Evolutionary conservation across 768 basidiomycete genomes (phyloP).

Genomic region (Udeniomyces megalosporus): DNA sequence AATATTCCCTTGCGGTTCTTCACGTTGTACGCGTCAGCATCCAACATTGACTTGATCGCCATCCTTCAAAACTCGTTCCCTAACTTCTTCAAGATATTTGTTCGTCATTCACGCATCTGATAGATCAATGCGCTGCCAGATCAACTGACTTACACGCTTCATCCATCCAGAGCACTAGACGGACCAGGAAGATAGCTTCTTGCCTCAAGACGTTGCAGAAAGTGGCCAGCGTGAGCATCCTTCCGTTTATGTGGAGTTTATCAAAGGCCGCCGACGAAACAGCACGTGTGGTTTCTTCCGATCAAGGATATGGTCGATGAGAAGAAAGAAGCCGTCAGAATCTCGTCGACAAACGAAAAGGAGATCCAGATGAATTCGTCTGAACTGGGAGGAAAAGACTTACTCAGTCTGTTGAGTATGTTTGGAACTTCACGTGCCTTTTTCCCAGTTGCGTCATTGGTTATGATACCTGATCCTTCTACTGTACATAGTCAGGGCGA

Average conservation of each 20-base stretch:
- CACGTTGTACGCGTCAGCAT: too few species aligned
- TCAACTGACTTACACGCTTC: too few species aligned
- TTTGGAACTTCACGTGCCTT: neutral
- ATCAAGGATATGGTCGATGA: slow-evolving; percentile 20
- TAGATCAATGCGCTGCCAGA: too few species aligned
- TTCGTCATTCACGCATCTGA: too few species aligned
- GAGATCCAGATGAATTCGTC: neutral
- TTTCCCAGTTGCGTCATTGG: neutral
- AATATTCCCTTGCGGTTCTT: neutral
- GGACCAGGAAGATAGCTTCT: too few species aligned
- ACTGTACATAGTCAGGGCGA: slow-evolving; percentile 47
- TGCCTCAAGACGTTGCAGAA: too few species aligned
- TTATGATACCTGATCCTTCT: neutral
- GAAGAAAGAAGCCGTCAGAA: slow-evolving; percentile 25
- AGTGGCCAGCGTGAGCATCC: too few species aligned
- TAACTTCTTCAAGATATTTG: neutral
- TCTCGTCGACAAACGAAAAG: neutral
- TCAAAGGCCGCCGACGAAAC: too few species aligned
- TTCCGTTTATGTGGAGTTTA: too few species aligned
- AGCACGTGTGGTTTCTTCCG: neutral
- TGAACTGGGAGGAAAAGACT: slow-evolving; percentile 2
- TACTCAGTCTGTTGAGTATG: slow-evolving; percentile 7
- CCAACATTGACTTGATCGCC: neutral
- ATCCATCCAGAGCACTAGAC: too few species aligned
- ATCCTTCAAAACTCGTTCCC: slow-evolving; percentile 9